Evolutionary conservation across 768 basidiomycete genomes (phyloP), one percentile per base, ranked within the genome.

Genomic region (Mycena metata): DNA sequence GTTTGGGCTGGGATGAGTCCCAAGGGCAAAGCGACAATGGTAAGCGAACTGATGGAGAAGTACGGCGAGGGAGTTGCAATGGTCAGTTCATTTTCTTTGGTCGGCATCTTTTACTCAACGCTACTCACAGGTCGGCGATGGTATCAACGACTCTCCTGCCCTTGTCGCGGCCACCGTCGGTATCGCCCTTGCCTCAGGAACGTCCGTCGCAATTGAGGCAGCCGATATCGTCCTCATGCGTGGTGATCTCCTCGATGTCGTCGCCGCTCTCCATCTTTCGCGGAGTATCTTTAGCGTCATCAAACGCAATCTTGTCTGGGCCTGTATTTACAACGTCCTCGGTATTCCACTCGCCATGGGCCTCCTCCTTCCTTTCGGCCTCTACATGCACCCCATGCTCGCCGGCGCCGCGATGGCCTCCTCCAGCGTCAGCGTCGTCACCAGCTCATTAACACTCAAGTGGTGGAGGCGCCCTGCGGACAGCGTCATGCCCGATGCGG

Each of bases 321-420:
- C 98, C 16, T 98, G 95, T 76, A 83, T 96, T 59, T 98, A 98
- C 83, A 98, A 98, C 75, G 77, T 97, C 39, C 80, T 97, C 64
- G 94, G 96, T 61, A 97, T 99, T 66, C 98, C 98, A 19, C 89
- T 99, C 51, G 98, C 98, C 23, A 99, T 99, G 98, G 98, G 98
- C 26, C 64, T 99, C 52, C 91, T 99, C 83, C 85, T 99, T 15
- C 98, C 98, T 0, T 87, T 95, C 77, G 96, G 96, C 16, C 71
- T 97, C 33, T 95, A 96, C 78, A 90, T 99, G 77, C 98, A 96
- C 73, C 98, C 98, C 11, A 99, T 99, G 97, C 89, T 96, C 82
- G 96, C 98, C 0, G 97, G 95, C n/a, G 95, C 92, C 3, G 96
- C 96, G 30, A 99, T 99, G 98, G 98, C 98, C 26, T 96, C 96